Base-by-base conservation (phyloP, 225 moss, liverwort and hornwort genomes). In the Bryum argenteum region DNA sequence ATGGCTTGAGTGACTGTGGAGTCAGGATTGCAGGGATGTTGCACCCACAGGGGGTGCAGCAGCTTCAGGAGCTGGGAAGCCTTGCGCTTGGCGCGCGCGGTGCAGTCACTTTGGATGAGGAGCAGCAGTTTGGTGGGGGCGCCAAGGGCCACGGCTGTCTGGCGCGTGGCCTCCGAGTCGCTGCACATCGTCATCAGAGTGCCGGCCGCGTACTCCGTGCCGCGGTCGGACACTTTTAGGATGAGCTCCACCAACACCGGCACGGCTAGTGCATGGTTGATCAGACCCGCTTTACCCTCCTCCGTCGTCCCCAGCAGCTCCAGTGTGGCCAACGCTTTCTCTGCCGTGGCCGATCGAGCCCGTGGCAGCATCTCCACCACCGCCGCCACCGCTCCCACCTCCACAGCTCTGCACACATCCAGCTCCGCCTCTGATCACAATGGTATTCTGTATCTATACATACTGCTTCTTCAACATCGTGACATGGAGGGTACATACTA, bases 81-180 rank as follows among this genome's bases (percentile, higher is more conserved):
- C 71, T 90, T 90, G 33, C 88, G 76, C 79, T 90, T 90, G 28
- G 90, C 90, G 54, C 90, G 77, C 0, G 83, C 26, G 20, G 90
- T 88, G 67, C 90, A 90, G 22, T 83, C 83, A 45, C 90, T 90
- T 74, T 83, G 83, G 18, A 83, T 75, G 72, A 83, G 83, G 45
- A 83, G 68, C 42, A 83, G 63, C 72, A 83, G 64, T 61, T 83
- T 79, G 16, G 83, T 83, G 15, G 79, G 83, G 13, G 79, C 83
- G 13, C 83, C 83, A 0, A 45, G 51, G 12, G 72, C 76, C 65
- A 83, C 83, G 0, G 83, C 83, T 20, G 79, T 71, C 76, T 83
- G 72, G 8, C 75, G 83, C 68, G 61, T 70, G 57, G 69, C 54
- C 43, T 54, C 21, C 33, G 63, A 68, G 58, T 83, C 83, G 21